Conservation (phyloP, 495 filamentous ascomycete species). For the Aspergillus campestris region DNA sequence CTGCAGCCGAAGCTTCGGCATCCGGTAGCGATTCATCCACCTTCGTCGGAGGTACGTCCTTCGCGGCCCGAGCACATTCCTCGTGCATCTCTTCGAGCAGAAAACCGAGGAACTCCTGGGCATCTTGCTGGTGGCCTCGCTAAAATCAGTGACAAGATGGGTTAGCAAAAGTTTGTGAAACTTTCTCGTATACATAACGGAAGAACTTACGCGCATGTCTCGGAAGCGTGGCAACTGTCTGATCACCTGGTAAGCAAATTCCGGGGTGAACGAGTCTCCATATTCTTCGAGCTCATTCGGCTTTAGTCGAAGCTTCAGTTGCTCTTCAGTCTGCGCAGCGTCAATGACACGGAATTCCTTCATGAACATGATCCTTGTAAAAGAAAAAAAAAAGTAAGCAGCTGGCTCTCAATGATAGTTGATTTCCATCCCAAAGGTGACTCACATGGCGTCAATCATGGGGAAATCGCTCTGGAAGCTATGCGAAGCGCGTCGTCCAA, state of each 20-base stretch:
- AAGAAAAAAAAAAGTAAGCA: background rate
- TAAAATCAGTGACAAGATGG: constrained; percentile 14
- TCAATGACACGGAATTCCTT: constrained; percentile 82
- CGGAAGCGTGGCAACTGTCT: constrained; percentile 77
- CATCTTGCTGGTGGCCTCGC: constrained; percentile 96
- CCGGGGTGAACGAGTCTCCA: constrained; percentile 84
- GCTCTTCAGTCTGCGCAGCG: constrained; percentile 64
- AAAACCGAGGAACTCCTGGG: constrained; percentile 94
- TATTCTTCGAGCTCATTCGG: constrained; percentile 79
- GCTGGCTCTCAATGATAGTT: background rate
- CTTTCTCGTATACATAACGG: background rate
- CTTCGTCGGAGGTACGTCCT: constrained; percentile 35
- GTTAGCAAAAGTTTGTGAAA: background rate
- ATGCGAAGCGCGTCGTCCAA: constrained; percentile 72
- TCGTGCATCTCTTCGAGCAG: constrained; percentile 88
- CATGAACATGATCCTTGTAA: constrained; percentile 84
- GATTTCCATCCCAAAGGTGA: constrained; percentile 6
- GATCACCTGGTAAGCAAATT: constrained; percentile 93
- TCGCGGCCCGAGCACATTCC: constrained; percentile 75
- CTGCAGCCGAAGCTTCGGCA: constrained; percentile 27
- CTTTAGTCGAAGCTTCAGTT: constrained; percentile 65
- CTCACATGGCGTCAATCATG: constrained; percentile 86
- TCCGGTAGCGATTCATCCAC: constrained; percentile 34
- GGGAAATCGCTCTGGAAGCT: constrained; percentile 95
- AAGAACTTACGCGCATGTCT: constrained; percentile 67